Evolutionary conservation across 192 early-diverging fungal genomes (phyloP).

Genomic region (Paraglomus brasilianum): DNA sequence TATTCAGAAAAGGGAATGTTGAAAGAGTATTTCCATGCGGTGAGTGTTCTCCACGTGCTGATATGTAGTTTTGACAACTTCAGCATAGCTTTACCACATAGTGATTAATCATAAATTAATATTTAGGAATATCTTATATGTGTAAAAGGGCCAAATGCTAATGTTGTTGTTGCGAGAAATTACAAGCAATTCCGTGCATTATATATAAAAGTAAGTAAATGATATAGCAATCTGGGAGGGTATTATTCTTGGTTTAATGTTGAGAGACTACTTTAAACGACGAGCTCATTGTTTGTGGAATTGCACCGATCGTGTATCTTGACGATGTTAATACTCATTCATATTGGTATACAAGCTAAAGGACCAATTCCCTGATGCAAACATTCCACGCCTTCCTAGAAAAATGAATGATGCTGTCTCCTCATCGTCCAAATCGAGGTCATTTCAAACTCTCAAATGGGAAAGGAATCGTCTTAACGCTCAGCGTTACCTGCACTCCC

Average conservation of each 20-base stretch:
- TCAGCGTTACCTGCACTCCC: slow-evolving; percentile 42
- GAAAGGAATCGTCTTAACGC: slow-evolving; percentile 54
- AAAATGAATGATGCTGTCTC: slow-evolving; percentile 37
- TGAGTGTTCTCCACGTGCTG: slow-evolving; percentile 26
- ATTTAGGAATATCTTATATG: slow-evolving; percentile 47
- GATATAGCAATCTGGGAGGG: too few species aligned
- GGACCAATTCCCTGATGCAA: slow-evolving; percentile 43
- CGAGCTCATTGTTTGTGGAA: too few species aligned
- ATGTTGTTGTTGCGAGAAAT: slow-evolving; percentile 44
- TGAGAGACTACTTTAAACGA: too few species aligned
- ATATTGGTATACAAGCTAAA: slow-evolving; percentile 33
- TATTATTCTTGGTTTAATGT: too few species aligned
- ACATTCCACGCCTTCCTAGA: slow-evolving; percentile 45
- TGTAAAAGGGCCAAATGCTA: slow-evolving; percentile 30
- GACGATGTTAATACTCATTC: not conserved
- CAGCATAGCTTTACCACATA: not conserved
- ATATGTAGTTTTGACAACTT: not conserved
- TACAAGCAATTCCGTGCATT: slow-evolving; percentile 49
- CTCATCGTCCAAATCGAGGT: not conserved
- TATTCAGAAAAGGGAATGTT: slow-evolving; percentile 42
- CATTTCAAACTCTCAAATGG: slow-evolving; percentile 31
- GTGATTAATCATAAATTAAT: not conserved
- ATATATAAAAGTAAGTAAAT: slow-evolving; percentile 38
- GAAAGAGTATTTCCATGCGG: slow-evolving; percentile 42
- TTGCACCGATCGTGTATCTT: not conserved